These are phyloP conservation scores for Saccharomycopsis hybrid DNA, from an alignment of 1,139 yeast species.

Conservation along the genomic window DNA sequence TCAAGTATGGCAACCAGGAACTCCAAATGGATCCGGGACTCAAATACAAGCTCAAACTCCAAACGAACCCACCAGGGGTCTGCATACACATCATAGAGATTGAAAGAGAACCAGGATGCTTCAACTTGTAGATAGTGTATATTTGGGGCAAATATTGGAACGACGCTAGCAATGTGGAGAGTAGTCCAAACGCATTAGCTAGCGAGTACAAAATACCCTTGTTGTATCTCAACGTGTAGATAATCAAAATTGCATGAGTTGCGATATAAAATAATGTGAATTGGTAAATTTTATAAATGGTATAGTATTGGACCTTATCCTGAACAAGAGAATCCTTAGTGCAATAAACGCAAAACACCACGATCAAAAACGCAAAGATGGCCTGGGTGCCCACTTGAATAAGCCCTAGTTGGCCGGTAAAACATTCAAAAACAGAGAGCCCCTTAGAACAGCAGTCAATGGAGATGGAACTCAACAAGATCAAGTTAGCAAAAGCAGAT, in stretches of 20 bases:
- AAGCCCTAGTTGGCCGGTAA: constrained; percentile 62
- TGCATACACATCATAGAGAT: constrained; percentile 80
- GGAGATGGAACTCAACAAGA: constrained; percentile 52
- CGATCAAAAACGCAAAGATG: constrained; percentile 53
- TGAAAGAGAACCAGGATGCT: constrained; percentile 77
- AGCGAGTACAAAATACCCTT: constrained; percentile 27
- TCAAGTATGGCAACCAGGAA: constrained; percentile 74
- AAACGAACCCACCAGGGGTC: constrained; percentile 83
- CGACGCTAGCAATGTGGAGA: constrained; percentile 56
- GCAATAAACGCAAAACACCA: constrained; percentile 45
- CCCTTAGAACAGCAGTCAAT: constrained; percentile 42
- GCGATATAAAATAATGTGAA: constrained; percentile 26
- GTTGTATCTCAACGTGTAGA: constrained; percentile 31
- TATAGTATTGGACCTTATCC: constrained; percentile 38
- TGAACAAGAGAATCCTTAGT: constrained; percentile 44
- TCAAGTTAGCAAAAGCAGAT: constrained; percentile 62
- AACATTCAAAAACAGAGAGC: constrained; percentile 50
- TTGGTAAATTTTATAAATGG: constrained; percentile 38
- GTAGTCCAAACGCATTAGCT: constrained; percentile 58
- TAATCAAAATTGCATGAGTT: constrained; percentile 34
- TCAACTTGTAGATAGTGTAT: constrained; percentile 57
- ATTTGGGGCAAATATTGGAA: constrained; percentile 81
- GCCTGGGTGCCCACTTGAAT: constrained; percentile 68
- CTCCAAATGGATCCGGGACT: constrained; percentile 84
- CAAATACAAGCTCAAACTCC: constrained; percentile 63